Evolutionary conservation across 768 basidiomycete species (phyloP).

Genomic region (Lactifluus rugatus): DNA sequence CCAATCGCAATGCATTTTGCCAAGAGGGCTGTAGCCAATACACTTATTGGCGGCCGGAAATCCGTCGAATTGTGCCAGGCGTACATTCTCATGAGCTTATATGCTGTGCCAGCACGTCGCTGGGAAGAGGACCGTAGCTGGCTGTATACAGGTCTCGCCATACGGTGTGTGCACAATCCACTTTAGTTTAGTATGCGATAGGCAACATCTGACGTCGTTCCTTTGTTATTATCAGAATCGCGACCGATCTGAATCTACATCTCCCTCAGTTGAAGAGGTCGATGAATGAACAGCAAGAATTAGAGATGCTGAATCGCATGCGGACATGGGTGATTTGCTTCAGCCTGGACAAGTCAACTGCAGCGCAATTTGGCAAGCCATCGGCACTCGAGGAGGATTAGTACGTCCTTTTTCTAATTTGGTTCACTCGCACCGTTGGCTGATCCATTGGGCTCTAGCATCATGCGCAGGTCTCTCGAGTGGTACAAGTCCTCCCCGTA

Average conservation of each 20-base stretch:
- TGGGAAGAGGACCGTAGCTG: slow-evolving; percentile 91
- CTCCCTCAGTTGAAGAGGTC: slow-evolving; percentile 64
- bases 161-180: slow-evolving; percentile 41
- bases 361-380: slow-evolving; percentile 81
- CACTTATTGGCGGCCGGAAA: slow-evolving; percentile 67
- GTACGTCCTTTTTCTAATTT: slow-evolving; percentile 59
- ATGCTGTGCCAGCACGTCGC: slow-evolving; percentile 60
- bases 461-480: slow-evolving; percentile 11
- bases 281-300: slow-evolving; percentile 68
- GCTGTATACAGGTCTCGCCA: slow-evolving; percentile 83
- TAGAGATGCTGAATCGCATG: slow-evolving; percentile 84
- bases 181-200: neutral
- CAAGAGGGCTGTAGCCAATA: slow-evolving; percentile 66
- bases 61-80: slow-evolving; percentile 79
- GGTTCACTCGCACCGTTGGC: slow-evolving; percentile 27
- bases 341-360: slow-evolving; percentile 82
- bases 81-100: slow-evolving; percentile 71
- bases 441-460: neutral
- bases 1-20: slow-evolving; percentile 63
- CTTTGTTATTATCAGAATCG: slow-evolving; percentile 47
- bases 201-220: neutral
- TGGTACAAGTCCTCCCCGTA: slow-evolving; percentile 18
- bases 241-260: slow-evolving; percentile 84
- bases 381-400: slow-evolving; percentile 66
- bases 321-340: slow-evolving; percentile 87